A percentile compares a stretch with the other conserved stretches of the same genome.
These are phyloP conservation scores for Apiotrichum brassicae DNA, from an alignment of 1,284 basidiomycete species.

Conservation along the genomic window DNA sequence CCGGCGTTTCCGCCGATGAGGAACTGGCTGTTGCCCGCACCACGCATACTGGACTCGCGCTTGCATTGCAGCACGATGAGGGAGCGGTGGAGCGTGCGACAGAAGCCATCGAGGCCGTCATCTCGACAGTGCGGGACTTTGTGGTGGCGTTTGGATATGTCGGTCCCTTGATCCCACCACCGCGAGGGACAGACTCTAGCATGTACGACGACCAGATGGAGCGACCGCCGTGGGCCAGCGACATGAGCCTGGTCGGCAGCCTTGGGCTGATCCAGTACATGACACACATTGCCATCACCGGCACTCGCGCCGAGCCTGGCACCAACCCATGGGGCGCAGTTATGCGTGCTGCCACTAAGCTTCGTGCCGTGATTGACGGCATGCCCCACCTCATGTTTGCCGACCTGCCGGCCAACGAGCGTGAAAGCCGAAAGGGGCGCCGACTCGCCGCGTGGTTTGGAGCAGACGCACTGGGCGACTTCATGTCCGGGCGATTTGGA, in stretches of 20 bases:
- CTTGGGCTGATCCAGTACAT: slow-evolving; percentile 33
- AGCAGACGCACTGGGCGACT: slow-evolving; percentile 25
- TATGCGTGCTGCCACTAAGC: slow-evolving; percentile 30
- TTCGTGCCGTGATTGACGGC: slow-evolving; percentile 30
- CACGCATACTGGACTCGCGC: slow-evolving; percentile 21
- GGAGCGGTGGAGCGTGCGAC: slow-evolving; percentile 23
- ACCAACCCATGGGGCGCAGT: slow-evolving; percentile 33
- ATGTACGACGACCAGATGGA: slow-evolving; percentile 22
- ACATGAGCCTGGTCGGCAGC: slow-evolving; percentile 34
- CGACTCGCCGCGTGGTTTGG: slow-evolving; percentile 22
- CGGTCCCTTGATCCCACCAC: slow-evolving; percentile 27
- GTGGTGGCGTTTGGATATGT: slow-evolving; percentile 40
- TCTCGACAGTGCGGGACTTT: slow-evolving; percentile 30
- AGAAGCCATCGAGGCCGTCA: slow-evolving; percentile 17
- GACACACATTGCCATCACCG: slow-evolving; percentile 26
- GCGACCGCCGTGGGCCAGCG: slow-evolving; percentile 34
- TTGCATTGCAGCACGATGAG: slow-evolving; percentile 31
- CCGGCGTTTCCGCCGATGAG: slow-evolving; percentile 39
- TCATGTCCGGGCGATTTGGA: slow-evolving; percentile 34
- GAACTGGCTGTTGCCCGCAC: slow-evolving; percentile 31
- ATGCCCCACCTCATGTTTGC: slow-evolving; percentile 21
- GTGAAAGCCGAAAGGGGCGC: slow-evolving; percentile 15
- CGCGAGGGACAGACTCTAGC: slow-evolving; percentile 8
- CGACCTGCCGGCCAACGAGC: slow-evolving; percentile 9
- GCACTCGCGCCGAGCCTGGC: slow-evolving; percentile 19